phyloP scores from a whole-genome alignment of 441 rosid genomes.

The Adansonia rubrostipa region DNA sequence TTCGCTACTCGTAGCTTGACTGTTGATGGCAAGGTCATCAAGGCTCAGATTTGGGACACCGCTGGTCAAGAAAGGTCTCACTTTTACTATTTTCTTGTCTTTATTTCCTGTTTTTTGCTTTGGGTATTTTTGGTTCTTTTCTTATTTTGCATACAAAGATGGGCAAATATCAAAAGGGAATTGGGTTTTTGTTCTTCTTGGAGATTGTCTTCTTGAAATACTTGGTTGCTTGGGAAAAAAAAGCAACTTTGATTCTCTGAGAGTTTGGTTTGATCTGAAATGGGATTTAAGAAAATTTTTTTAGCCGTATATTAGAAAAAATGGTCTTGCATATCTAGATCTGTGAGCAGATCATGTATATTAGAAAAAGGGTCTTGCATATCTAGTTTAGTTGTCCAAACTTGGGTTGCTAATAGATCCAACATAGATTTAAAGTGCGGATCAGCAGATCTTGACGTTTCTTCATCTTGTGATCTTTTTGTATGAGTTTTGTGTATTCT shows the following conservation, averaged over 20 bases:
- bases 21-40: constrained; percentile 67
- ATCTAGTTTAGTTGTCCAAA: constrained; percentile 5
- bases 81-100: constrained; percentile 7
- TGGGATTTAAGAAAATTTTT: background rate
- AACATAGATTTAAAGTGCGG: background rate
- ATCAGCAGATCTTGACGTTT: background rate
- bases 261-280: constrained; percentile 20
- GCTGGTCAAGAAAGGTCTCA: constrained; percentile 83
- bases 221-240: constrained; percentile 7
- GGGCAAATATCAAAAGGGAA: background rate
- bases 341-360: background rate
- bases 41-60: constrained; percentile 96
- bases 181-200: background rate
- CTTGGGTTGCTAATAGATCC: constrained; percentile 15
- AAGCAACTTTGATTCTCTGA: constrained; percentile 5
- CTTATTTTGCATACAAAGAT: background rate
- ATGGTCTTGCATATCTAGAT: constrained; percentile 16
- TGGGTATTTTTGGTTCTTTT: constrained; percentile 7
- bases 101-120: background rate
- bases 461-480: background rate
- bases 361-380: background rate
- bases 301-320: background rate
- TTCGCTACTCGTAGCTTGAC: constrained; percentile 74
- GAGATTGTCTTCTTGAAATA: background rate
- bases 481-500: background rate